phyloP scores from a whole-genome alignment of 495 filamentous ascomycete species.

The Penicillium cataractarum region DNA sequence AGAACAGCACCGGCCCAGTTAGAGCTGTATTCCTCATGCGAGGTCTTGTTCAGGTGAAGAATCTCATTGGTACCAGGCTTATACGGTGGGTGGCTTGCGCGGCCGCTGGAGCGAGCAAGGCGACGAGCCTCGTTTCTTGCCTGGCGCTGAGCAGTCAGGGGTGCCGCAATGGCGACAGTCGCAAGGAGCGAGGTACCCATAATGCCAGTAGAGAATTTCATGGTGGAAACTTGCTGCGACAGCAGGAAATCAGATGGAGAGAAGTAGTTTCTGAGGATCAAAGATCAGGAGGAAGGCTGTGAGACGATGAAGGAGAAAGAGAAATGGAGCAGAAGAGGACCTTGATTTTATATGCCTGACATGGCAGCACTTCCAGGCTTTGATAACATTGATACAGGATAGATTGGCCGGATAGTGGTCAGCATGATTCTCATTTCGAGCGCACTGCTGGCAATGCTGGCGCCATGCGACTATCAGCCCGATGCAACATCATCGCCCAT shows the following conservation, averaged over 20 bases:
- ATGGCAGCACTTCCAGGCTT: background rate
- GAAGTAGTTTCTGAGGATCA: background rate
- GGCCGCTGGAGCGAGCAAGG: conserved; percentile 3
- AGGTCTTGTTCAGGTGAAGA: conserved; percentile 29
- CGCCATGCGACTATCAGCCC: conserved; percentile 3
- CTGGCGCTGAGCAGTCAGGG: conserved; percentile 28
- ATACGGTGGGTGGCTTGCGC: conserved; percentile 28
- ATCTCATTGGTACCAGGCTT: conserved; percentile 30
- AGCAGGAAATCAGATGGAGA: background rate
- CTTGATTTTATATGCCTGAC: background rate
- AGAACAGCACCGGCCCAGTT: conserved; percentile 62
- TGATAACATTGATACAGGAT: background rate
- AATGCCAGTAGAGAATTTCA: conserved; percentile 35
- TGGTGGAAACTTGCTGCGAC: conserved; percentile 11
- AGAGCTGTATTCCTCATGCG: conserved; percentile 46
- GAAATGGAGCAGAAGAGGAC: background rate
- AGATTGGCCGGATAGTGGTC: background rate
- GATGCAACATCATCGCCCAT: conserved; percentile 21
- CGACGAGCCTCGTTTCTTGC: conserved; percentile 19
- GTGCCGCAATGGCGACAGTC: conserved; percentile 28
- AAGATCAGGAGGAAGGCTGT: background rate
- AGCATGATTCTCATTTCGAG: background rate
- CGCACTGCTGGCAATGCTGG: background rate
- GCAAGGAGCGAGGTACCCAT: conserved; percentile 29
- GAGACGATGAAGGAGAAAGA: background rate